Percentiles rank a stretch among this genome's conserved stretches.
phyloP scores from a whole-genome alignment of 345 rosid species.

The Hevea brasiliensis region DNA sequence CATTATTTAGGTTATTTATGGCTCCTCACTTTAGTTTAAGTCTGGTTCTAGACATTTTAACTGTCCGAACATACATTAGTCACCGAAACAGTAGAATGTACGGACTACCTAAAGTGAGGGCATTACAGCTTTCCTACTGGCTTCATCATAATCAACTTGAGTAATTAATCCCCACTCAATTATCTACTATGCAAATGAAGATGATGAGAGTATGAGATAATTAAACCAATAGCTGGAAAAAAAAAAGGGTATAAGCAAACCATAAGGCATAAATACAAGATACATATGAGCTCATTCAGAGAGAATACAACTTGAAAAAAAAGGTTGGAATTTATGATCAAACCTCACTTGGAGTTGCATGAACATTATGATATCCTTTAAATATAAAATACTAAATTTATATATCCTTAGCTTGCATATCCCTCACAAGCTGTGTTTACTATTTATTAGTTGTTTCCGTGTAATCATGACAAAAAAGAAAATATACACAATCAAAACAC shows the following conservation, averaged over 20 bases:
- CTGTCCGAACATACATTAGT: too few relatives aligned
- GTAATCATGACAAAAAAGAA: too few relatives aligned
- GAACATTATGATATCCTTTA: constrained; percentile 85
- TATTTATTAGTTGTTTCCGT: too few relatives aligned
- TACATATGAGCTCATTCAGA: not conserved
- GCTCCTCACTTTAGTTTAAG: too few relatives aligned
- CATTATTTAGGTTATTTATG: too few relatives aligned
- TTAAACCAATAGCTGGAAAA: not conserved
- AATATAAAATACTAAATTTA: too few relatives aligned
- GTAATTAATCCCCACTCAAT: constrained; percentile 75
- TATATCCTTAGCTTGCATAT: too few relatives aligned
- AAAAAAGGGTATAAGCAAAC: not conserved
- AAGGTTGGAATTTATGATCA: not conserved
- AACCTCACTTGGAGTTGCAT: constrained; percentile 73
- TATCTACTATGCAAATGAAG: constrained; percentile 52
- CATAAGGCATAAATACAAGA: not conserved
- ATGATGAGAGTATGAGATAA: constrained; percentile 14
- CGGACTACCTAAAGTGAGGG: too few relatives aligned
- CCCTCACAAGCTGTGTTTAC: too few relatives aligned
- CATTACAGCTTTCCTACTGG: constrained; percentile 78
- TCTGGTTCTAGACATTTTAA: too few relatives aligned
- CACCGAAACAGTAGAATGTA: too few relatives aligned
- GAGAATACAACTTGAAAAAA: not conserved
- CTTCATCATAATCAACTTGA: constrained; percentile 80
- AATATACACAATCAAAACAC: too few relatives aligned